Evolutionary conservation across 768 basidiomycete genomes (phyloP), one percentile per base, ranked within the genome.

Genomic region (Termitomyces sp.): DNA sequence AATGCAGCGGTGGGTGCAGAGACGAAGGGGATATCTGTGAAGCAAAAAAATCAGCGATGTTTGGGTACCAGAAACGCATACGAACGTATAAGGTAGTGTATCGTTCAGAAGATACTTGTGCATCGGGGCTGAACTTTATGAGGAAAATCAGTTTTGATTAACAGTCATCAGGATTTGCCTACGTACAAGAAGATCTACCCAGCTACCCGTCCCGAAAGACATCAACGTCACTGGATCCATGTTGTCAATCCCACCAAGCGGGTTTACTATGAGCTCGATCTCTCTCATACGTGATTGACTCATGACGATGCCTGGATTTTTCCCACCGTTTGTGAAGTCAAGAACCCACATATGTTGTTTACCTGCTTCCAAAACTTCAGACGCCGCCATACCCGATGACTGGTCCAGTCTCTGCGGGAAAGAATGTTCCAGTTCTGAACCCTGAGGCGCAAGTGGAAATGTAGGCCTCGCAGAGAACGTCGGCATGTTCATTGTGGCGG

Each of bases 201-300:
- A 90, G 64, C 84, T 86, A 5, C 79, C 75, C 2, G 74, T 74
- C 4, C 78, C 78, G 63, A 82, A 80, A 1, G 76, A 71, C 65
- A 80, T 75, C 66, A 80, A 75, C 6, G 74, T 69, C 7, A 77
- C 75, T n/a, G 70, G 61, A 33, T 72, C 70, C 53, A 82, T 62
- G n/a, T 72, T 66, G 54, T 75, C 77, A 61, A 82, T 72, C 2
- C 76, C 79, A 43, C 82, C 76, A 61, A 87, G 69, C 41, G 81
- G 79, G 67, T 86, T 81, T 44, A 88, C 75, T 3, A 87, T 75
- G 9, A 80, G 72, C 63, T 89, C 89, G 55, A 93, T 86, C 44
- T 87, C 88, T 58, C 82, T 80, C 82, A 92, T 83, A 50, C 87
- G 80, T 20, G 81, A 80, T 70, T 91, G 89, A 62, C 83, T 86